Conservation (phyloP, 2,329 filamentous ascomycete species). For the Penicillium sp. region DNA sequence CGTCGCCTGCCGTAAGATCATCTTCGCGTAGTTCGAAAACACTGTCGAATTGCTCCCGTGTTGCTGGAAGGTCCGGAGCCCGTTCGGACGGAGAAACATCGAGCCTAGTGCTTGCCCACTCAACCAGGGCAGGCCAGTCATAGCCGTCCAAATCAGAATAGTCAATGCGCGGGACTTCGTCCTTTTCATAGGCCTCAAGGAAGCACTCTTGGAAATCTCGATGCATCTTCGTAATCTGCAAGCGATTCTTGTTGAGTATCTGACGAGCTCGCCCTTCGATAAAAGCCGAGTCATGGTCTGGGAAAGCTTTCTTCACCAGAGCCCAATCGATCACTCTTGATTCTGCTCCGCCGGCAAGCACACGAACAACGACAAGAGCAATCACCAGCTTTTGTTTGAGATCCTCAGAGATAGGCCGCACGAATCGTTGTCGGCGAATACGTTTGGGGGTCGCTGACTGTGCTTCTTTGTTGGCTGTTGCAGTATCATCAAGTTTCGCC, state of each 20-base stretch:
- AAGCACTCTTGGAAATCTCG: slow-evolving; percentile 48
- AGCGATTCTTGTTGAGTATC: slow-evolving; percentile 38
- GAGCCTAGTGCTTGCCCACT: slow-evolving; percentile 47
- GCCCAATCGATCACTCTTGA: slow-evolving; percentile 46
- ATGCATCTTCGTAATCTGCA: slow-evolving; percentile 46
- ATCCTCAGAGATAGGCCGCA: slow-evolving; percentile 25
- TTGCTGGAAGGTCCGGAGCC: slow-evolving; percentile 45
- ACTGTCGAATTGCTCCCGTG: slow-evolving; percentile 41
- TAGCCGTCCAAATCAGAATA: slow-evolving; percentile 45
- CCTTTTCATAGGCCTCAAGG: slow-evolving; percentile 45
- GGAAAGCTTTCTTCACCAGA: slow-evolving; percentile 44
- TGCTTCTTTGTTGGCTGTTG: slow-evolving; percentile 9
- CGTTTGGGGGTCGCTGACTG: slow-evolving; percentile 16
- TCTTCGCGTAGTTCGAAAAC: slow-evolving; percentile 44
- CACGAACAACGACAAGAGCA: slow-evolving; percentile 46
- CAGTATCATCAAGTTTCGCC: slow-evolving; percentile 24
- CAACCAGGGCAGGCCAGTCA: slow-evolving; percentile 47
- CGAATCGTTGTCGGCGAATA: slow-evolving; percentile 24
- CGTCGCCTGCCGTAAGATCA: slow-evolving; percentile 31
- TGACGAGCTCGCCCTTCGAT: slow-evolving; percentile 39
- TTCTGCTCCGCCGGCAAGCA: slow-evolving; percentile 46
- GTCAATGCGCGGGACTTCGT: slow-evolving; percentile 45
- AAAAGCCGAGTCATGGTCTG: slow-evolving; percentile 37
- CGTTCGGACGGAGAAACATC: slow-evolving; percentile 39
- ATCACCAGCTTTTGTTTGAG: slow-evolving; percentile 39